Evolutionary conservation across 495 filamentous ascomycete species (phyloP), one percentile per base, ranked within the genome.

Genomic region (Aspergillus biplanus): DNA sequence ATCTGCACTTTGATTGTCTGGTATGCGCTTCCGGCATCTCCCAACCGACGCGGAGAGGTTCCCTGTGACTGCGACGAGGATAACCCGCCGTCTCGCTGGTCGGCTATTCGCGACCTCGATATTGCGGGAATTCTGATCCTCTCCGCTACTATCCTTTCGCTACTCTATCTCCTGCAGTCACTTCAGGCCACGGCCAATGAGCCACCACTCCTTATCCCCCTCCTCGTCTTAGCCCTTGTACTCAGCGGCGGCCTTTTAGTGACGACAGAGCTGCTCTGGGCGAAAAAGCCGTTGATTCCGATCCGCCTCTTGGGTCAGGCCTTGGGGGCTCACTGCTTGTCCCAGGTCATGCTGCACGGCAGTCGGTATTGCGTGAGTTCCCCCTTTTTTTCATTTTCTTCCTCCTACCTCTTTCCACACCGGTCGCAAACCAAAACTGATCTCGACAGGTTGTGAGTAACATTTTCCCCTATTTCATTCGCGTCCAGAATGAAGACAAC

Each of bases 211-310:
- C 44, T 34, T 35, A 37, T 27, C 1, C 31, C 37, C 4, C 32
- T 62, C 1, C 47, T 61, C 8, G 18, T 42, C 4, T 13, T 48
- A 3, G 48, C 48, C 31, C 69, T 70, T 11, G 6, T 56, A 3
- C 3, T 62, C 12, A 67, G 65, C 8, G 42, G 42, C 18, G 18
- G 64, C 8, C 13, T 48, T 0, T 76, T 78, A 52, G 31, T 75
- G 42, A 15, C 64, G 1, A 66, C 68, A 5, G 75, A 76, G 63
- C 49, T 49, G 7, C 69, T 54, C 56, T 70, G 69, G 62, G 73
- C 69, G 12, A 21, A 7, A 11, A 65, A 66, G 8, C 71, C 69
- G 39, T 56, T 78, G 35, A 71, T 78, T 27, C 72, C 74, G n/a
- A 52, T 74, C 21, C 49, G 60, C 11, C 63, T 76, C 18, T 46